Base-by-base conservation (phyloP, 2,329 filamentous ascomycete genomes). In the Atkinsonella hypoxylon region DNA sequence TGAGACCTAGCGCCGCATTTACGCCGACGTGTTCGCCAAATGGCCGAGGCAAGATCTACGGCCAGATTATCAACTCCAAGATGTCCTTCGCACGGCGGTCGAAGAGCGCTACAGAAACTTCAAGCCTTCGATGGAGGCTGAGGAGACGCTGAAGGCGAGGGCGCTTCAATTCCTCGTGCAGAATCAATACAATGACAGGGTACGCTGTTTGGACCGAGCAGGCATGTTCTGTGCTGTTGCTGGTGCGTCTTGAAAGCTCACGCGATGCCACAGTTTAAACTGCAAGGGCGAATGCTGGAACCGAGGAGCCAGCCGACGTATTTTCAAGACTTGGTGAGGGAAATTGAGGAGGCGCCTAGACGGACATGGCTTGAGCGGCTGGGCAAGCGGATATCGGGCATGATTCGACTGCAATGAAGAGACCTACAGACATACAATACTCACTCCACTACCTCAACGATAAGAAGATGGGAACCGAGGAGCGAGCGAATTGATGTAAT, bases 21-120 rank as follows among this genome's bases (percentile, higher is more conserved):
- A 68, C 59, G 57, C 61, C 47, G 66, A 68, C 51, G 65, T 62
- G 56, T 64, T 70, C 50, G 68, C 73, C 51, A 72, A 73, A 55
- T 86, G 82, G 82, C 82, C 82, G 44, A 76, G 77, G 58, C 81
- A 85, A 59, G 69, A 70, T 52, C 71, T 85, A 43, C 79, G 82
- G 0, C 81, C 81, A 8, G 74, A 81, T 52, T 72, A 76, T 61
- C 79, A 83, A 62, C 73, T 85, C 56, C 78, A 78, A 59, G 73
- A 79, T 56, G 71, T 78, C 34, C 66, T 85, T 46, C 60, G 61
- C 52, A 64, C 65, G 52, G 58, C 60, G 31, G 61, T 69, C 46
- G 57, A 65, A 52, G 62, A 63, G 51, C 67, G 67, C 46, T 69
- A 64, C 59, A 54, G 62, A 34, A 58, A 52, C 4, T 61, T 61